Evolutionary conservation across 148 eudicot species (phyloP), one percentile per base, ranked within the genome.

Genomic region (Nepenthes mirabilis): DNA sequence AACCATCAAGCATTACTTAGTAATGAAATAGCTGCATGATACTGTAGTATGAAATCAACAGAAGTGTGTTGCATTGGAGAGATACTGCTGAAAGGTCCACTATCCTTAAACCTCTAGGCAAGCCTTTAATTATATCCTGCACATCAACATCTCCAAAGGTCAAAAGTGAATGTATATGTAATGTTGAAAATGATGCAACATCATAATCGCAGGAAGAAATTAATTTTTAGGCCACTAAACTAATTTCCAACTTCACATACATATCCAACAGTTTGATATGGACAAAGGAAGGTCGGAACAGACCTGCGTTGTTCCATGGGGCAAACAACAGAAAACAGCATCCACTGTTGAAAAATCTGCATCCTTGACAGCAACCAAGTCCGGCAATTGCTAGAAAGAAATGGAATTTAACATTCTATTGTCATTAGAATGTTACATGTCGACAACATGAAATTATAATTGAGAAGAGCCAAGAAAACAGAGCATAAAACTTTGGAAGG

Each of bases 281-380:
- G 23, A 23, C 23, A 23, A 23, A 23, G 23, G 48, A 11, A 45
- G 6, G 48, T 45, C 48, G 55, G 10, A 14, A 43, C 64, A 40
- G 14, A 91, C 98, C 94, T 91, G 98, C 60, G 98, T 91, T 34
- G 98, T 91, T 56, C 98, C 98, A 75, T 91, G 98, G 33, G 98
- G 98, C 80, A 91, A 83, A 78, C 98, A 91, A 71, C 98, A 91
- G 81, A 91, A 91, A 53, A 88, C 96, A 37, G 96, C 98, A 78
- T 91, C 96, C 58, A 91, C 88, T 51, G 65, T 62, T 37, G 96
- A 80, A 74, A 91, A 91, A 62, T 91, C 83, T 36, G 98, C 94
- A 80, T 91, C 98, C 62, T 80, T 82, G 36, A 88, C 76, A 66
- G 94, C 88, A 64, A 91, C 75, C 88, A 91, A 53, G 69, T 82